These are phyloP conservation scores for Phytopythium delawarense DNA, from an alignment of 352 stramenopile species.

Conservation along the genomic window DNA sequence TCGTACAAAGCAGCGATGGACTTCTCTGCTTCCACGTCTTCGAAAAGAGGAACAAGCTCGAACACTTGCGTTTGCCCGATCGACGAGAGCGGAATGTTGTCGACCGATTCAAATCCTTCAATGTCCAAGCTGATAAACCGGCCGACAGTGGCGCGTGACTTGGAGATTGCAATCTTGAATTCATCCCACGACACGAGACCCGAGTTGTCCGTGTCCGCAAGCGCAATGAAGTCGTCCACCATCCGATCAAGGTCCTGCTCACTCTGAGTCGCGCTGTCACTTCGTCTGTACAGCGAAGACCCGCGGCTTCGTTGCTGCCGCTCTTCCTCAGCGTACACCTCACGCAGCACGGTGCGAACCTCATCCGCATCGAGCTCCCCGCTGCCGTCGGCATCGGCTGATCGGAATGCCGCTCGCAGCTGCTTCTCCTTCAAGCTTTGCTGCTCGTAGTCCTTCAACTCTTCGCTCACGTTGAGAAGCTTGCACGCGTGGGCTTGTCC, in stretches of 20 bases:
- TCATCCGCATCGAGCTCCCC: constrained; percentile 76
- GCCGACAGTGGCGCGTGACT: constrained; percentile 61
- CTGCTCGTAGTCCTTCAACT: constrained; percentile 63
- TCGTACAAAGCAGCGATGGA: constrained; percentile 70
- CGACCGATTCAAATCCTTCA: constrained; percentile 61
- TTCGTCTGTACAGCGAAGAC: constrained; percentile 29
- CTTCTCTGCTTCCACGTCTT: constrained; percentile 67
- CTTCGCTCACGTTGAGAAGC: constrained; percentile 59
- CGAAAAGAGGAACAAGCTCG: constrained; percentile 66
- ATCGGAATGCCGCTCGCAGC: constrained; percentile 68
- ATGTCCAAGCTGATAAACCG: constrained; percentile 77
- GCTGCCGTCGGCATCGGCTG: constrained; percentile 70
- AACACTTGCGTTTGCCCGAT: constrained; percentile 78
- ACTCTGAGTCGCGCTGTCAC: constrained; percentile 47
- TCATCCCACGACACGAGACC: constrained; percentile 83
- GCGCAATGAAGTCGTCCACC: constrained; percentile 74
- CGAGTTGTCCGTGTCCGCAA: constrained; percentile 76
- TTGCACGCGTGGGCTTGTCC: constrained; percentile 52
- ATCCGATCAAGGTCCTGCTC: constrained; percentile 51
- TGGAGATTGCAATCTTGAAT: constrained; percentile 81
- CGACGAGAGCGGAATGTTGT: constrained; percentile 59
- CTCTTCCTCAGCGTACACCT: constrained; percentile 71
- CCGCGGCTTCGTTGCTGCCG: constrained; percentile 29
- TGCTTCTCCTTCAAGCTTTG: constrained; percentile 87
- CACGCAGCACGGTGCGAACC: constrained; percentile 63